Base-by-base conservation (phyloP, 2,329 filamentous ascomycete species). In the Metarhizium humberi region DNA sequence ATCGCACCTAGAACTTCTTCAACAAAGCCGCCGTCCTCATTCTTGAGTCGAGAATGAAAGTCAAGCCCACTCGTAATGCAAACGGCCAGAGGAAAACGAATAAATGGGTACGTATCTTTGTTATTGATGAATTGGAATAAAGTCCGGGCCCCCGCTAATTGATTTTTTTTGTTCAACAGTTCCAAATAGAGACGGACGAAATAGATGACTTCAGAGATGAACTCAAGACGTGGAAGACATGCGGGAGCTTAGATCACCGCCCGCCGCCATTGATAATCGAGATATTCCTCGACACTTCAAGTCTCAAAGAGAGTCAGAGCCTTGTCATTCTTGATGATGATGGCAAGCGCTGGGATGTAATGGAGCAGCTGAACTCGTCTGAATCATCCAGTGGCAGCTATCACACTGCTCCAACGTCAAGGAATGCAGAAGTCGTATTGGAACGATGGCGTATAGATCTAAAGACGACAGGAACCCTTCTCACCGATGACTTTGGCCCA, bases 131-230 rank as follows among this genome's bases (percentile, higher is more conserved):
- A 30, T 48, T 4, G 45, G 7, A 29, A 29, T n/a, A 11, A 18
- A 38, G 30, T 3, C 29, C 20, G n/a, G 7, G 16, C 51, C 8
- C 8, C 3, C 48, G 11, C 45, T 48, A 30, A 48, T 30, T 29
- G 11, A 5, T 48, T 7, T 25, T 5, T 29, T 18, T 16, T 42
- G 46, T 2, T 6, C 36, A 51, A 49, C 65, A 97, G 94, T 99
- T 96, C 73, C 95, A 96, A 75, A 85, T 96, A 62, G 88, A 96
- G 62, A 86, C 96, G 48, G 88, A 95, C 63, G 94, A 99, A 64
- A 92, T 92, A 59, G 90, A 96, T 66, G 85, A 88, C 58, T 91
- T 96, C 66, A 79, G 81, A 64, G 87, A 95, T 61, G 88, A 94
- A 60, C 80, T 97, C 59, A 80, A 81, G 63, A 78, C 83, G 56